Conservation (phyloP, 106 monocot species). For the Dactylorhiza incarnata region DNA sequence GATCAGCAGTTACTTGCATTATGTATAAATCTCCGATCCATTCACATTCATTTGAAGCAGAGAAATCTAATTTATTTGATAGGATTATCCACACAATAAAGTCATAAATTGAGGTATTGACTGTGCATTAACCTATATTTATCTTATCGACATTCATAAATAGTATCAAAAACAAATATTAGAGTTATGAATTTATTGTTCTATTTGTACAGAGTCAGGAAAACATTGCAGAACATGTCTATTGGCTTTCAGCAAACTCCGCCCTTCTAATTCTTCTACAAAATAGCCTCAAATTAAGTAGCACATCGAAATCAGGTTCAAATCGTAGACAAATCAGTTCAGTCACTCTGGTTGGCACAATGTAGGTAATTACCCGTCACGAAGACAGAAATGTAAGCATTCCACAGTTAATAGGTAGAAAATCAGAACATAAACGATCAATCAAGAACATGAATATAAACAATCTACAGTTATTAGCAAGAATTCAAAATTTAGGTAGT, state of each 20-base stretch:
- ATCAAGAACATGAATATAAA: no score
- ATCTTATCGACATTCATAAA: background rate
- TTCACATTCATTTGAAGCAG: slow-evolving; percentile 95
- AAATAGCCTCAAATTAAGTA: slow-evolving; percentile 77
- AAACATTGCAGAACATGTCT: slow-evolving; percentile 60
- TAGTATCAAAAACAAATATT: background rate
- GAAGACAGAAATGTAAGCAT: no score
- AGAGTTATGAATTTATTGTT: slow-evolving; percentile 3
- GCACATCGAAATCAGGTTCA: slow-evolving; percentile 27
- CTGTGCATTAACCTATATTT: background rate
- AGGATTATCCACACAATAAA: slow-evolving; percentile 84
- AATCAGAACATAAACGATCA: no score
- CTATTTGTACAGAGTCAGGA: slow-evolving; percentile 48
- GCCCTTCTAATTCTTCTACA: slow-evolving; percentile 77
- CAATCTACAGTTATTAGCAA: no score
- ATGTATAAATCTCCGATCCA: slow-evolving; percentile 84
- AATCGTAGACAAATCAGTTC: slow-evolving; percentile 35
- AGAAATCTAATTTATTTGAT: slow-evolving; percentile 92
- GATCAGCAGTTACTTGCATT: slow-evolving; percentile 64
- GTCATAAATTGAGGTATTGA: slow-evolving; percentile 65
- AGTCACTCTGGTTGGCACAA: slow-evolving; percentile 54
- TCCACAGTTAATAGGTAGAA: no score
- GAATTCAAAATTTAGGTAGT: no score
- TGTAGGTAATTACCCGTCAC: slow-evolving; percentile 4
- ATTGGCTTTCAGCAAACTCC: slow-evolving; percentile 87